Percentiles rank a stretch among this genome's conserved stretches.
Evolutionary conservation across 1,139 yeast species (phyloP).

Genomic region (Taphrina pruni): DNA sequence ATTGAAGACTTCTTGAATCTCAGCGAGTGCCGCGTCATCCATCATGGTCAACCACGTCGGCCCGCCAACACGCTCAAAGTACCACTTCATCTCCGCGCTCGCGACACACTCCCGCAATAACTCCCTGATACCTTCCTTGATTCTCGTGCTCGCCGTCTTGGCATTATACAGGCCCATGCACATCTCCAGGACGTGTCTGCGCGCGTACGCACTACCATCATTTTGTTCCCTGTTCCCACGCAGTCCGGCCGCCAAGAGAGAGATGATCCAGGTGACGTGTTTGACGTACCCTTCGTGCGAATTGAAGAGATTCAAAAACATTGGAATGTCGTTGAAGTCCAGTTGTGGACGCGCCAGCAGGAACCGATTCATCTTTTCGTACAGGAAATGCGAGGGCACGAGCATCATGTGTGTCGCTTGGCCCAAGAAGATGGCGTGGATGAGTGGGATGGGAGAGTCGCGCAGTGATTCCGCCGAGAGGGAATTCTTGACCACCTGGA

Average conservation of each 20-base stretch:
- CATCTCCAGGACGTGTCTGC: conserved; percentile 38
- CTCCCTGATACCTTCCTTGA: conserved; percentile 19
- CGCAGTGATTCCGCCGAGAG: conserved; percentile 13
- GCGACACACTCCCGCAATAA: background rate
- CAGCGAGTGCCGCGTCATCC: conserved; percentile 1
- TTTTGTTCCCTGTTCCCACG: conserved; percentile 5
- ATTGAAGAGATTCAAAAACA: conserved; percentile 40
- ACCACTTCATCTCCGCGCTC: background rate
- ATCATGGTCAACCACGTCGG: conserved; percentile 14
- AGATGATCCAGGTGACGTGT: conserved; percentile 40
- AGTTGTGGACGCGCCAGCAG: conserved; percentile 42
- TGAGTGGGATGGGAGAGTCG: conserved; percentile 25
- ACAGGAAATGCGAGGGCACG: conserved; percentile 41
- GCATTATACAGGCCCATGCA: conserved; percentile 30
- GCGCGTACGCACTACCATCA: conserved; percentile 10
- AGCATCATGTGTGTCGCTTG: conserved; percentile 32
- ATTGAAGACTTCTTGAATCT: background rate
- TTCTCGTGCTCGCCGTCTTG: conserved; percentile 17
- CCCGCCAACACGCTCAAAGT: conserved; percentile 31
- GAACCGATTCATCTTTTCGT: conserved; percentile 42
- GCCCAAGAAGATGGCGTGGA: conserved; percentile 41
- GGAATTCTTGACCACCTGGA: conserved; percentile 21
- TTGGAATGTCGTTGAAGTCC: conserved; percentile 43
- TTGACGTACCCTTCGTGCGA: conserved; percentile 36
- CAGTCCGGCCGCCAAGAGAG: conserved; percentile 40